These are phyloP conservation scores for Zelonia costaricensis DNA, from an alignment of 208 protist species.

Conservation along the genomic window DNA sequence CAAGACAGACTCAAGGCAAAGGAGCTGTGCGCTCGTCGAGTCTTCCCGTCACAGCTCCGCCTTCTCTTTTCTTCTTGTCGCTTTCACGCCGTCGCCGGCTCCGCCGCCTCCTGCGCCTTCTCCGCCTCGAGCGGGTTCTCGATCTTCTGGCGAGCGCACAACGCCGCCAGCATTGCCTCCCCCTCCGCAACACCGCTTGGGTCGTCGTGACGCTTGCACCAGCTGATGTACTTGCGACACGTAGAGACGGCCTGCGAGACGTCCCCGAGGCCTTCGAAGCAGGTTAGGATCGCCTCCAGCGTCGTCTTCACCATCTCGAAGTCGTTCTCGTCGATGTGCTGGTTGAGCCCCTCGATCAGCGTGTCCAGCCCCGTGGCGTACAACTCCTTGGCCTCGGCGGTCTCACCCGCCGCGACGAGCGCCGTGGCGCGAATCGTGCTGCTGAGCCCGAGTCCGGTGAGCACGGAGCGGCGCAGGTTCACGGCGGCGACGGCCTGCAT, in stretches of 20 bases:
- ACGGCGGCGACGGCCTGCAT: slow-evolving; percentile 88
- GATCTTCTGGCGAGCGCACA: slow-evolving; percentile 49
- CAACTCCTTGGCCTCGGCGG: slow-evolving; percentile 47
- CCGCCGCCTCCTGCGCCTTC: neutral
- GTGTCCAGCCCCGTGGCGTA: slow-evolving; percentile 85
- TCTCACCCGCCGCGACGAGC: slow-evolving; percentile 31
- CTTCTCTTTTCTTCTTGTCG: too few species aligned
- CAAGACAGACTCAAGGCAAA: too few species aligned
- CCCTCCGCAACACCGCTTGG: slow-evolving; percentile 61
- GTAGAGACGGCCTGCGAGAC: slow-evolving; percentile 75
- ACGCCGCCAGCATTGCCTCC: slow-evolving; percentile 50
- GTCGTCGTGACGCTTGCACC: slow-evolving; percentile 82
- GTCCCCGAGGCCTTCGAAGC: slow-evolving; percentile 88
- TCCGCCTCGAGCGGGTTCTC: slow-evolving; percentile 33
- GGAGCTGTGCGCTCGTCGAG: too few species aligned
- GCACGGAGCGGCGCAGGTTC: slow-evolving; percentile 77
- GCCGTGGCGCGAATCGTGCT: slow-evolving; percentile 37
- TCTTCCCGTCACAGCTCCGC: too few species aligned
- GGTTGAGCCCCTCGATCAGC: slow-evolving; percentile 80
- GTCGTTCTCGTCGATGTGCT: slow-evolving; percentile 89
- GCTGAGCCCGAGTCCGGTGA: slow-evolving; percentile 74
- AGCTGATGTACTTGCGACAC: slow-evolving; percentile 87
- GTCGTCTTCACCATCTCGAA: slow-evolving; percentile 73
- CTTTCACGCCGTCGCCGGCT: neutral
- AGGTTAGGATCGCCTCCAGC: slow-evolving; percentile 64